Evolutionary conservation across 2,329 filamentous ascomycete genomes (phyloP), one percentile per base, ranked within the genome.

Genomic region (Fusarium multiceps): DNA sequence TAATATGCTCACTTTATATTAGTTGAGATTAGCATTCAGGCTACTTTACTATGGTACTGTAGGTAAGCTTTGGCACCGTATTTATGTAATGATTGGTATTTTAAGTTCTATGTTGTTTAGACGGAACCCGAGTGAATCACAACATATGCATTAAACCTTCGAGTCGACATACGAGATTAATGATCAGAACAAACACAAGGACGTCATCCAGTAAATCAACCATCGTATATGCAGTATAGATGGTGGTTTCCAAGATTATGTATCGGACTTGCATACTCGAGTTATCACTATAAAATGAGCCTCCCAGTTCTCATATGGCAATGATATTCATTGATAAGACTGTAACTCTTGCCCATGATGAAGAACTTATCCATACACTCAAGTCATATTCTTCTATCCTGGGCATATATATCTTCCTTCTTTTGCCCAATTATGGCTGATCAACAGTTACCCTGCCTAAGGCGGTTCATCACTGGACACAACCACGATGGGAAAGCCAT

Each of bases 381-480:
- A 7, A n/a, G 23, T 14, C 10, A n/a, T 9, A 2, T 30, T 37
- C 11, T 65, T 13, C 20, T 23, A 4, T 28, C 21, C 25, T 43
- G 46, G 13, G 18, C 12, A 32, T 37, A 32, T 13, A 9, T 55
- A 16, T 42, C 16, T 20, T 42, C n/a, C 11, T 45, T 34, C 11
- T 41, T 51, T 47, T 30, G 18, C 18, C 32, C 16, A 32, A 25
- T 21, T 18, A 62, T 68, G 63, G 21, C 59, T 18, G 20, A 49
- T 34, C 61, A 71, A 20, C 56, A 69, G n/a, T 63, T 74, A 23
- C 49, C 68, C 28, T 37, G 27, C 27, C 59, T 61, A 20, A 70
- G 65, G 16, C 67, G 72, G 30, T 69, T 72, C 55, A 69, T 75
- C 21, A 74, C 72, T 41, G 49, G 55, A 12, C 71, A 75, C 20